These are phyloP conservation scores for Cytidiella melzeri DNA, from an alignment of 768 basidiomycete species.

Conservation along the genomic window DNA sequence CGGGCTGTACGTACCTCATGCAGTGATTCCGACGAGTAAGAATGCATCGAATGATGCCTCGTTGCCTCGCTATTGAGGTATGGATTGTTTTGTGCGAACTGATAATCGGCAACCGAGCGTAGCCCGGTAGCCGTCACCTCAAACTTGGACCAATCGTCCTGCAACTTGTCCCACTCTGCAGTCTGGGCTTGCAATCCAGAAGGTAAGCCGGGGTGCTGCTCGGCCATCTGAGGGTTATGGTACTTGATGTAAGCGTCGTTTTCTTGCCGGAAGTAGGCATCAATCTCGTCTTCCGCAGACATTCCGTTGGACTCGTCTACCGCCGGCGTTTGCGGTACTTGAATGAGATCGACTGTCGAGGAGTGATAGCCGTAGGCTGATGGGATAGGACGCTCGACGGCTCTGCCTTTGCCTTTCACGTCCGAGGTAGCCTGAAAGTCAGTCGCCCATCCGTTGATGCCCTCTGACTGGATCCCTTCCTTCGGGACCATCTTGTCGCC, in stretches of 20 bases:
- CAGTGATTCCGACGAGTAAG: constrained; percentile 19
- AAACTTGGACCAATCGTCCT: constrained; percentile 75
- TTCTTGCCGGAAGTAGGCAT: neutral
- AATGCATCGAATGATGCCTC: constrained; percentile 38
- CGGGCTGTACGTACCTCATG: constrained; percentile 33
- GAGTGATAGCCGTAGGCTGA: neutral
- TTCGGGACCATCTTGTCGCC: constrained; percentile 72
- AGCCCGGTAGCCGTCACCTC: constrained; percentile 70
- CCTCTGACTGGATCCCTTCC: constrained; percentile 20
- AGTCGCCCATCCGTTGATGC: constrained; percentile 15
- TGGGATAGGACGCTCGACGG: constrained; percentile 5
- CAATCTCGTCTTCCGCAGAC: neutral
- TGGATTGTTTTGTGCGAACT: constrained; percentile 74
- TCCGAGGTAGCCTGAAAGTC: constrained; percentile 29
- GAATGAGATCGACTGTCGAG: neutral
- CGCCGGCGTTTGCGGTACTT: neutral
- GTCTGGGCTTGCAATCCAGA: constrained; percentile 14
- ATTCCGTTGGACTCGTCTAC: neutral
- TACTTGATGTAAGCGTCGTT: constrained; percentile 18
- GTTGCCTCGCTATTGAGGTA: constrained; percentile 62
- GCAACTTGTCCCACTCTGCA: constrained; percentile 59
- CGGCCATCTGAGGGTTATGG: constrained; percentile 4
- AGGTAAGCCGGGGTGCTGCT: constrained; percentile 3
- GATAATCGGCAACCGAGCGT: constrained; percentile 49
- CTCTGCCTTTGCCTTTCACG: constrained; percentile 63